Conservation (phyloP, 2,329 filamentous ascomycete species). For the Xylariomycetidae sp. region DNA sequence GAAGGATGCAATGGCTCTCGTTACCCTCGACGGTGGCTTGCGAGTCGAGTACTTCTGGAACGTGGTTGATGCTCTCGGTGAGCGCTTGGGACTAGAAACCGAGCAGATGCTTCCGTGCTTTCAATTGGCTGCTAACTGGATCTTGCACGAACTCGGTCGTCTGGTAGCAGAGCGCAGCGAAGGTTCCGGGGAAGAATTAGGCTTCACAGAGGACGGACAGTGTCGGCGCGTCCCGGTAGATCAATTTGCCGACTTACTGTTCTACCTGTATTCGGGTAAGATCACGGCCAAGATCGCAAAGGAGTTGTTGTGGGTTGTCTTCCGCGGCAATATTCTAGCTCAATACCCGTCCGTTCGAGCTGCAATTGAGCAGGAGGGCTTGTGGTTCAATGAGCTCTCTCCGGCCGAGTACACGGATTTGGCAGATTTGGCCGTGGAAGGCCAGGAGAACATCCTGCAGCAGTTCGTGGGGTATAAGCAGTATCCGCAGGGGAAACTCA, state of each 20-base stretch:
- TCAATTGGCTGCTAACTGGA: constrained; percentile 57
- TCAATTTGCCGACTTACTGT: constrained; percentile 47
- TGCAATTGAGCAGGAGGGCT: constrained; percentile 39
- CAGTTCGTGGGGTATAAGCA: constrained; percentile 40
- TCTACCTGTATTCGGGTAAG: constrained; percentile 40
- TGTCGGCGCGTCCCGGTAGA: constrained; percentile 41
- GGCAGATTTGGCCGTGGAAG: constrained; percentile 38
- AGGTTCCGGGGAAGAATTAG: constrained; percentile 25
- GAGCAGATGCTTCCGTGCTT: constrained; percentile 32
- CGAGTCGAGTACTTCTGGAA: constrained; percentile 78
- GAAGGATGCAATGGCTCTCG: constrained; percentile 79
- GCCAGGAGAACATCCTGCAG: constrained; percentile 41
- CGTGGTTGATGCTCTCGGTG: constrained; percentile 46
- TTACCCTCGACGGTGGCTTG: constrained; percentile 71
- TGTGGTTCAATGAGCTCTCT: constrained; percentile 53
- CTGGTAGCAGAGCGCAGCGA: constrained; percentile 48
- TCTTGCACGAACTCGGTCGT: constrained; percentile 70
- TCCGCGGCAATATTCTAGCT: constrained; percentile 40
- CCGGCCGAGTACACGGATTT: constrained; percentile 43
- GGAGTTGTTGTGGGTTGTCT: constrained; percentile 50
- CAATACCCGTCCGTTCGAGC: constrained; percentile 33
- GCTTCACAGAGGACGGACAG: constrained; percentile 41
- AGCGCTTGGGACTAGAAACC: constrained; percentile 13
- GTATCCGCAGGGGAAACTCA: constrained; percentile 54
- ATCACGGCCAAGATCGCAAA: constrained; percentile 56